Evolutionary conservation across 495 filamentous ascomycete species (phyloP).

Genomic region (Neurospora sp.): DNA sequence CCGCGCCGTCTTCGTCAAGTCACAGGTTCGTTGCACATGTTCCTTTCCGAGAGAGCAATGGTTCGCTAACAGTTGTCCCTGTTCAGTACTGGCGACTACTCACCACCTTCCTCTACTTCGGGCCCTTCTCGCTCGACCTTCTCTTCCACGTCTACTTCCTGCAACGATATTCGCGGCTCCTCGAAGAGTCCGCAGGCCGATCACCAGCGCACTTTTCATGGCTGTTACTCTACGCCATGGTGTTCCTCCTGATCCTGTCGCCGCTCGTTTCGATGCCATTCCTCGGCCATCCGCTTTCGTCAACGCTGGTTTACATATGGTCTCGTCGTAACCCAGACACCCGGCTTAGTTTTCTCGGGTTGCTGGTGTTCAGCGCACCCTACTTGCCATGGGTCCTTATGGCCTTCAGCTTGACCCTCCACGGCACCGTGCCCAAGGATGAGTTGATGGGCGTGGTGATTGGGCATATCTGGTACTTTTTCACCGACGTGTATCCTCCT

Average conservation of each 20-base stretch:
- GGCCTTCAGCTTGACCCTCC: slow-evolving; percentile 75
- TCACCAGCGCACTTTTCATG: slow-evolving; percentile 91
- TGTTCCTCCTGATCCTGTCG: slow-evolving; percentile 66
- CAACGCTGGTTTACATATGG: slow-evolving; percentile 96
- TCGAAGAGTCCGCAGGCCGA: slow-evolving; percentile 85
- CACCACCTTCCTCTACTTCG: slow-evolving; percentile 95
- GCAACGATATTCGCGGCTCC: slow-evolving; percentile 87
- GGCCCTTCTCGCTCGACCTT: slow-evolving; percentile 85
- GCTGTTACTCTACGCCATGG: slow-evolving; percentile 77
- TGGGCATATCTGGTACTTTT: slow-evolving; percentile 97
- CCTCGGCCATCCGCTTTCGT: slow-evolving; percentile 80
- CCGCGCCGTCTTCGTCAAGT: slow-evolving; percentile 78
- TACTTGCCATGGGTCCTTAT: slow-evolving; percentile 96
- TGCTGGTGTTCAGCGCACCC: slow-evolving; percentile 85
- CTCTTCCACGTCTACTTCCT: slow-evolving; percentile 99
- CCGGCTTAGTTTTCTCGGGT: slow-evolving; percentile 77
- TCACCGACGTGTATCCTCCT: slow-evolving; percentile 89
- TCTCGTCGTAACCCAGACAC: slow-evolving; percentile 88
- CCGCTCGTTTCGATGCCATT: slow-evolving; percentile 83
- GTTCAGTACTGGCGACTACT: slow-evolving; percentile 86
- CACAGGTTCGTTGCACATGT: slow-evolving; percentile 48
- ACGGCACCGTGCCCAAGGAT: slow-evolving; percentile 83
- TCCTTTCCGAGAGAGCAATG: background rate
- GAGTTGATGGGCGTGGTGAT: slow-evolving; percentile 90
- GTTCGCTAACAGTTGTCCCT: background rate